Conservation (phyloP, 371 early-diverging fungal species). For the Mortierella sp. region DNA sequence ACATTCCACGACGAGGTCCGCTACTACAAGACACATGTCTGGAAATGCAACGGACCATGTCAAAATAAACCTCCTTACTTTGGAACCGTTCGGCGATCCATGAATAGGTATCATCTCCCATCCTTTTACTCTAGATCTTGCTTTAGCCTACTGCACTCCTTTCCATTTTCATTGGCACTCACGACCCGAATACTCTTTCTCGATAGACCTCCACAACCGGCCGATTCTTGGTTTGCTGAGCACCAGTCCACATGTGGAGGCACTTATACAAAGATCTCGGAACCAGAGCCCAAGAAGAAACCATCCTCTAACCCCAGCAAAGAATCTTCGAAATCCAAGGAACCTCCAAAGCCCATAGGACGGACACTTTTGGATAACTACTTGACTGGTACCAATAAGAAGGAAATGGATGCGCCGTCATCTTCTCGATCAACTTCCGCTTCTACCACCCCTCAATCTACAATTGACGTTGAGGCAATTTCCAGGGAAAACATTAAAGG, state of each 20-base stretch:
- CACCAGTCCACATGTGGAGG: constrained; percentile 72
- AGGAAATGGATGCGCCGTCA: background rate
- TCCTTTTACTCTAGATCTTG: background rate
- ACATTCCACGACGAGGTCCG: constrained; percentile 72
- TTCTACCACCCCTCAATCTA: background rate
- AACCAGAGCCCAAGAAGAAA: constrained; percentile 52
- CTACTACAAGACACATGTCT: constrained; percentile 69
- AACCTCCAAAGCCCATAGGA: constrained; percentile 1
- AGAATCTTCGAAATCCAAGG: constrained; percentile 11
- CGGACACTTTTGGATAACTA: constrained; percentile 36
- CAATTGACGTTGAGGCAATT: background rate
- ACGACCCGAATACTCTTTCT: background rate
- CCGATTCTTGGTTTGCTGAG: constrained; percentile 71
- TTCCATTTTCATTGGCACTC: background rate
- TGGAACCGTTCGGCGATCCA: constrained; percentile 68
- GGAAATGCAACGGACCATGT: constrained; percentile 75
- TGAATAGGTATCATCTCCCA: constrained; percentile 73
- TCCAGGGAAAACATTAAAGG: no score
- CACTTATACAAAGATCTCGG: constrained; percentile 64
- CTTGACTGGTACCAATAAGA: background rate
- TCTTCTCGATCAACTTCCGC: background rate
- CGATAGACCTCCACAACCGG: constrained; percentile 68
- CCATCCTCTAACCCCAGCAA: constrained; percentile 10
- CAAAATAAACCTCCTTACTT: constrained; percentile 66
- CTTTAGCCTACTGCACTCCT: background rate